These are phyloP conservation scores for Oligophagozyma castellii DNA, from an alignment of 1,139 yeast species.

Conservation along the genomic window DNA sequence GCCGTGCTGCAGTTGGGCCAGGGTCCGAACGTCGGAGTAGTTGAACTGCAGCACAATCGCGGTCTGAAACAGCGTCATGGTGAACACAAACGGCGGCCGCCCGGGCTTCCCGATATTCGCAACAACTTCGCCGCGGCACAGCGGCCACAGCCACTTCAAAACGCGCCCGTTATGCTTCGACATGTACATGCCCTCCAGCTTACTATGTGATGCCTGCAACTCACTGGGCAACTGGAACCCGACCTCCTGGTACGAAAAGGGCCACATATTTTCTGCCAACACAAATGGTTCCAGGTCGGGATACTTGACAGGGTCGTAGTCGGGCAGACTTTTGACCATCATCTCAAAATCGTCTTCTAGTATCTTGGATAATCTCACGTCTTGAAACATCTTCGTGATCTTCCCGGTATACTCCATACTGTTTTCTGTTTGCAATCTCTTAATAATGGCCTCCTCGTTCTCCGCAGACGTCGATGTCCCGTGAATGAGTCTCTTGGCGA, in stretches of 20 bases:
- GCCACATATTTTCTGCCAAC: conserved; percentile 88
- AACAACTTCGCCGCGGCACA: conserved; percentile 82
- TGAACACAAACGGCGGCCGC: conserved; percentile 69
- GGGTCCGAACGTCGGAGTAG: conserved; percentile 36
- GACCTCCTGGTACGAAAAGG: conserved; percentile 36
- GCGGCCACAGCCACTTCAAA: conserved; percentile 92
- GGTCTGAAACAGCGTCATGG: conserved; percentile 77
- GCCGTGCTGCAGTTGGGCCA: conserved; percentile 45
- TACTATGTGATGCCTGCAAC: conserved; percentile 48
- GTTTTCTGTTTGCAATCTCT: conserved; percentile 78
- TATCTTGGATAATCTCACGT: conserved; percentile 76
- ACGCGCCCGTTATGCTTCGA: conserved; percentile 77
- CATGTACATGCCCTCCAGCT: conserved; percentile 55
- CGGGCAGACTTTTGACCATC: conserved; percentile 27
- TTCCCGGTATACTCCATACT: conserved; percentile 88
- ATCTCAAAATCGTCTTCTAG: conserved; percentile 55
- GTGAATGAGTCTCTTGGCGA: conserved; percentile 81
- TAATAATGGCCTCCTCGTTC: conserved; percentile 77
- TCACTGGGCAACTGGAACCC: conserved; percentile 48
- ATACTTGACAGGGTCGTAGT: conserved; percentile 27
- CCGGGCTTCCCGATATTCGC: conserved; percentile 80
- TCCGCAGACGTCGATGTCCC: conserved; percentile 72
- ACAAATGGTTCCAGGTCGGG: conserved; percentile 65
- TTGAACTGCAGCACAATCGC: conserved; percentile 75
- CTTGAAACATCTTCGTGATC: conserved; percentile 93